Evolutionary conservation across 208 protist genomes (phyloP), one percentile per base, ranked within the genome.

Genomic region (Endotrypanum monterogeii): DNA sequence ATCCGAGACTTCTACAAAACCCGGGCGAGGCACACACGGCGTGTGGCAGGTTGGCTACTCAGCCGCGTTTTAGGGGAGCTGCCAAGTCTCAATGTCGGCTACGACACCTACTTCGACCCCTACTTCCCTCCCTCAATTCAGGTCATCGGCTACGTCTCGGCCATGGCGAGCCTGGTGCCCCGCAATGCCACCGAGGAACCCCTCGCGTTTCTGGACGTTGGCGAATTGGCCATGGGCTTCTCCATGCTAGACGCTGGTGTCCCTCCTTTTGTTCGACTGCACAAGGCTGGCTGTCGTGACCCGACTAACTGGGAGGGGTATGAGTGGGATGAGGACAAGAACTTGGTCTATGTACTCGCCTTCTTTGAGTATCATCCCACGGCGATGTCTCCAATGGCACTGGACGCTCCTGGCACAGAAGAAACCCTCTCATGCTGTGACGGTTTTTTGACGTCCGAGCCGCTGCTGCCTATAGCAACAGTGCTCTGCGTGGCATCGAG

Each of bases 31-130:
- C 89, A 96, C 71, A 89, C 87, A 18, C 76, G 77, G 54, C 92
- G 92, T 23, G 87, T 94, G n/a, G 88, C 89, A 16, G 86, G 87
- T 4, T 96, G 92, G 92, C 87, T 96, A 65, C 83, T 96, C 44
- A 92, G 87, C 65, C 84, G 89, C 67, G 74, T 93, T 46, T 81
- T 94, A 56, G 82, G 89, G 28, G 81, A 90, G 54, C 74, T 94
- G 51, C 88, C 92, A 41, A 78, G 82, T 32, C 71, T 97, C 23
- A 93, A 88, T 77, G 85, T 97, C 3, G 85, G 88, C 54, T 97
- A 91, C 83, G 93, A 97, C 78, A 88, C 89, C 25, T 95, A 95
- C 81, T 97, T 95, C 80, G 90, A 97, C 63, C 18, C 28, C 56
- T 88, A 88, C 61, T 82, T 97, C 23, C 89, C 88, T 16, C 50